Evolutionary conservation across 768 basidiomycete genomes (phyloP), one percentile per base, ranked within the genome.

Genomic region (Lactifluus volemus): DNA sequence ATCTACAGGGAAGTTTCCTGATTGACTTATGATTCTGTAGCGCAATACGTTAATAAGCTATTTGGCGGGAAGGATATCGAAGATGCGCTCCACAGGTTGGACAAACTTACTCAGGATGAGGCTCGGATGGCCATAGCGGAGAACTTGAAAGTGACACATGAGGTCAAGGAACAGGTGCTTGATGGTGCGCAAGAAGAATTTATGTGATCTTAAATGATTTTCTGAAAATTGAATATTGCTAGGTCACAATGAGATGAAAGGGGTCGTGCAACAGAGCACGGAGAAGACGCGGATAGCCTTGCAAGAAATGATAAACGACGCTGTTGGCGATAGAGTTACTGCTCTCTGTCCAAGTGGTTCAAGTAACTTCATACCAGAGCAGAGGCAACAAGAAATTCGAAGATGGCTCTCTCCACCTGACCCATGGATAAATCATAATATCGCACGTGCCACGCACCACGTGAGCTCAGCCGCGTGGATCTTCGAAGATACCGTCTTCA

Each of bases 321-420:
- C 34, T 34, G 60, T 56, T 32, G 21, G 49, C 56, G 17, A 5
- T 39, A 25, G 8, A 1, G 15, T 60, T 12, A 17, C 10, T 14
- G 49, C 32, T 12, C 11, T 19, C 2, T 14, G 21, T 25, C 19
- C 12, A 39, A 4, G 12, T 32, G 5, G 7, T 5, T 44, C 12
- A 56, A n/a, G 12, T 36, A 3, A 42, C 17, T 1, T 4, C n/a
- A 12, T n/a, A 54, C 51, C 7, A 21, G 49, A 25, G 12, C 32
- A 5, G 34, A 34, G 47, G 21, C 45, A 14, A 36, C 14, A n/a
- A 34, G 8, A 48, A 1, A 14, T 32, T 19, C 49, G 17, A 12
- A 42, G 5, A 10, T 58, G 56, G 56, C 56, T 58, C n/a, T 50
- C 48, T 32, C 49, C 56, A 6, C 49, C 56, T 3, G 55, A 55